Base-by-base conservation (phyloP, 306 rosid species). In the Vicia villosa region DNA sequence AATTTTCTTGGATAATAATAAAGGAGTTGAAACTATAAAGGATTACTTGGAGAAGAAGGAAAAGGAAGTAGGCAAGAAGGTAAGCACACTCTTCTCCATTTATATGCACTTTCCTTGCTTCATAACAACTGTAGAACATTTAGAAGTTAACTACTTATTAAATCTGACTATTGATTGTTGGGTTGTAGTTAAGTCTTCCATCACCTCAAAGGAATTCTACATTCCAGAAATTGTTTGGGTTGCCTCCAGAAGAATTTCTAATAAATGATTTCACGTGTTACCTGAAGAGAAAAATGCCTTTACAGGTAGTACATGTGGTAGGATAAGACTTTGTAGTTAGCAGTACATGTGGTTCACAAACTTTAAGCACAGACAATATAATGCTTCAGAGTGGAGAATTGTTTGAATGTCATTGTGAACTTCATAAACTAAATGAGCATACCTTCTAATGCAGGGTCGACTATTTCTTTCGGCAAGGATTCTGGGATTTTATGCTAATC, bases 31-130 rank as follows among this genome's bases (percentile, higher is more conserved):
- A 82, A 84, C 86, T 45, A 85, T 94, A 26, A 86, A 83, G 84
- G 96, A 91, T 15, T 94, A 90, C 69, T 83, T 94, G 83, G 85
- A 77, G 62, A 94, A 84, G 89, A 88, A 84, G 87, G 98, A 83
- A 79, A 94, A 87, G 80, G 98, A 94, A 85, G 97, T 94, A n/a
- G 98, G 98, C 58, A 94, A 85, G 83, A 90, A 87, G 88, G 98
- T 88, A 66, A 67, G 65, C 19, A 63, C 68, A 72, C 50, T 49
- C 66, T 64, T 47, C 45, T 10, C 62, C n/a, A 52, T 7, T 14
- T 17, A 56, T n/a, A 43, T 16, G 20, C 40, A 58, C 38, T 14
- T 70, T 26, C 68, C 16, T 61, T 14, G n/a, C n/a, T 55, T 55
- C 36, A 15, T 50, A 32, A 51, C 17, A 34, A 34, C 0, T 34